Evolutionary conservation across 768 basidiomycete genomes (phyloP), one percentile per base, ranked within the genome.

Genomic region (Lenzites betulinus): DNA sequence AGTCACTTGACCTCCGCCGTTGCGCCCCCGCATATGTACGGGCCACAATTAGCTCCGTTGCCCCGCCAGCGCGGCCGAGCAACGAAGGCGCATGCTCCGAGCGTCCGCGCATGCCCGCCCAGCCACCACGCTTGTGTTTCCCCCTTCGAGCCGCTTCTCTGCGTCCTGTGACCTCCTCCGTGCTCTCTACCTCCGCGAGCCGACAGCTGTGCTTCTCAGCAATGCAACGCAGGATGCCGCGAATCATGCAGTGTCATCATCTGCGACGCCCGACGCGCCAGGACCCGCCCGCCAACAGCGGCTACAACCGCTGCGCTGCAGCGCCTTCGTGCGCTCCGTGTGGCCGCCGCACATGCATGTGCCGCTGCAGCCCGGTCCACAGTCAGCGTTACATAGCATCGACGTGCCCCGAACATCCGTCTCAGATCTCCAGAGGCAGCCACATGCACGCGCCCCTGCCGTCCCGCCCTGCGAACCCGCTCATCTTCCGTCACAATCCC

Each of bases 1-100:
- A 36, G 53, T 61, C 60, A 61, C 49, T 61, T 61, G 60, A 61
- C 60, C 60, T 25, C 54, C 41, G n/a, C 42, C 48, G 33, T 30
- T 36, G 47, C 35, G n/a, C 56, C 26, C 18, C 55, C 25, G 7
- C 47, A n/a, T n/a, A n/a, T n/a, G 47, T 25, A 13, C 39, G 16
- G 16, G 48, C 56, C 56, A 43, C 38, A 50, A 39, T 39, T 30
- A n/a, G 55, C 16, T 7, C 55, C 25, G 33, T 30, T 50, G 55
- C 46, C 25, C 38, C 13, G 33, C 22, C 43, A 20, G 7, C 53
- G 36, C 53, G 42, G 26, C 26, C 48, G 20, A 39, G 41, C 56
- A 43, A 28, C 56, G 28, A 41, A 50, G 48, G 16, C 28, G 47
- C 48, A 51, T 30, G 56, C 15, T 58, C 56, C 56, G 55, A 49